Conservation (phyloP, 139 green algal species). For the Ulvella scutata region DNA sequence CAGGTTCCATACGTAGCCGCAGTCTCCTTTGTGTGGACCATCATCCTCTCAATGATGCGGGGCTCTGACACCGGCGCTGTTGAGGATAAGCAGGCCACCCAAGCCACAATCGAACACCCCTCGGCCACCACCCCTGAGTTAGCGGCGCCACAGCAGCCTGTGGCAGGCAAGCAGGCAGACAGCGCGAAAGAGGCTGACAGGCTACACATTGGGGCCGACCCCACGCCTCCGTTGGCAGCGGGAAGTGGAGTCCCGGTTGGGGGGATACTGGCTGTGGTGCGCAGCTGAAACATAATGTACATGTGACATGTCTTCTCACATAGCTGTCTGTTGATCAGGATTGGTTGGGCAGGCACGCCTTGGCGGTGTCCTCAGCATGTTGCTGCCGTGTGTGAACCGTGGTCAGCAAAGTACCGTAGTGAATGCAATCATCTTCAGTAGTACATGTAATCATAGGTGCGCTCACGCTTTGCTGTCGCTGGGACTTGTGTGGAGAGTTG, state of each 20-base stretch:
- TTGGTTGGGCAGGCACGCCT: no score
- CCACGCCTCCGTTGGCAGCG: background rate
- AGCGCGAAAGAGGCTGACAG: background rate
- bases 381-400: no score
- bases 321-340: no score
- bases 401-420: no score
- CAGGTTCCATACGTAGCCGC: constrained; percentile 54
- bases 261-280: background rate
- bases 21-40: background rate
- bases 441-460: no score
- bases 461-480: no score
- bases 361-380: no score
- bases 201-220: background rate
- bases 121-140: no score
- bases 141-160: background rate
- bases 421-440: no score
- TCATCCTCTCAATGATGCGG: constrained; percentile 1
- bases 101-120: background rate
- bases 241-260: background rate
- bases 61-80: background rate
- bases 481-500: no score
- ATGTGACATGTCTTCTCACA: no score
- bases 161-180: background rate
- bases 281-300: no score
- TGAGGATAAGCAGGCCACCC: background rate